phyloP scores from a whole-genome alignment of 306 rosid genomes.

The Oxytropis ochrocephala region DNA sequence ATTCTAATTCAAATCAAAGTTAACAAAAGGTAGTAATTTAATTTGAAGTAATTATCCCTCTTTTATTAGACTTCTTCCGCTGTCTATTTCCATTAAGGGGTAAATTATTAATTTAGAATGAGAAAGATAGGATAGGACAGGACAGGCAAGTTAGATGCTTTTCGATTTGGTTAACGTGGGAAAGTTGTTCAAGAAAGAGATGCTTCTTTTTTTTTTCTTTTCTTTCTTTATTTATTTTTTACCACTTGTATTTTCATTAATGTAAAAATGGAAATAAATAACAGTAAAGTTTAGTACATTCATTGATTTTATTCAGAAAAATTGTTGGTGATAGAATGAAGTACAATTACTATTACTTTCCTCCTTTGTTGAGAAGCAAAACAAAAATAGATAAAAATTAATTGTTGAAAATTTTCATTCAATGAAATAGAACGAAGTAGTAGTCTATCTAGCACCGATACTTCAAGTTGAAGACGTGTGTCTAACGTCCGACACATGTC shows the following conservation, averaged over 20 bases:
- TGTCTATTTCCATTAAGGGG: conserved; percentile 69
- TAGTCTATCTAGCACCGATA: too few relatives aligned
- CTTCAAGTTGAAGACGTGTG: too few relatives aligned
- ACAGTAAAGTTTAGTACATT: neutral
- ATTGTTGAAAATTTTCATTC: neutral
- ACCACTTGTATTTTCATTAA: conserved; percentile 21
- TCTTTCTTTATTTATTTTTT: neutral
- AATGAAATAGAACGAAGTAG: too few relatives aligned
- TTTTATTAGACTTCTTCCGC: conserved; percentile 30
- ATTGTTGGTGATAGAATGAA: neutral
- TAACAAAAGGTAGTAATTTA: conserved; percentile 28
- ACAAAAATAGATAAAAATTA: conserved; percentile 12
- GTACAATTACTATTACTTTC: neutral
- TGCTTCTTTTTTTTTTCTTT: conserved; percentile 43
- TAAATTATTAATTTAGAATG: conserved; percentile 6
- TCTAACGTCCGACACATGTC: too few relatives aligned
- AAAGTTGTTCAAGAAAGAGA: conserved; percentile 75
- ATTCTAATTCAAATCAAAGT: too few relatives aligned
- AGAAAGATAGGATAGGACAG: neutral
- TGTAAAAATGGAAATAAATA: conserved; percentile 3
- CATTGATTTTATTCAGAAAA: neutral
- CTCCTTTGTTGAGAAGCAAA: conserved; percentile 9
- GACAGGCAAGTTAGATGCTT: conserved; percentile 29
- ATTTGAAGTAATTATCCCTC: conserved; percentile 46
- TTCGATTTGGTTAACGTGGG: conserved; percentile 99